Percentiles rank a stretch among this genome's conserved stretches.
These are phyloP conservation scores for Russula earlei DNA, from an alignment of 768 basidiomycete genomes.

Conservation along the genomic window DNA sequence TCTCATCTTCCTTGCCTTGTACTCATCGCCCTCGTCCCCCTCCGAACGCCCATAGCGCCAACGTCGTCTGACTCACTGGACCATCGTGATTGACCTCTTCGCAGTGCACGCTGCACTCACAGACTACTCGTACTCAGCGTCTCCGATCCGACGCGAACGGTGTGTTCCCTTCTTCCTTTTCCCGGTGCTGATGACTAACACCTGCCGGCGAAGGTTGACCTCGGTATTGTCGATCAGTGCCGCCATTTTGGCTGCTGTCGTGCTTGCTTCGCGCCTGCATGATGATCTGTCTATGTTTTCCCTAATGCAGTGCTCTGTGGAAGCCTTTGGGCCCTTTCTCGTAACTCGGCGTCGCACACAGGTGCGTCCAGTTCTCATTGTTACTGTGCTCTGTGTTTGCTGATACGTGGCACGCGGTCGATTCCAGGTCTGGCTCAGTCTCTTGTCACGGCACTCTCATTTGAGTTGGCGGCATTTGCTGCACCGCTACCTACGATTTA, in stretches of 20 bases:
- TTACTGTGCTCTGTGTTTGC: constrained; percentile 6
- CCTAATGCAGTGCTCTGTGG: constrained; percentile 74
- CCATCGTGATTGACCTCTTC: constrained; percentile 79
- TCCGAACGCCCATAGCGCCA: constrained; percentile 85
- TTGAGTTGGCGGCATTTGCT: constrained; percentile 46
- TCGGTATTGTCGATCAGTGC: constrained; percentile 87
- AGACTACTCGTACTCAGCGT: constrained; percentile 57
- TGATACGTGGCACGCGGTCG: constrained; percentile 29
- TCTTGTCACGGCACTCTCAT: constrained; percentile 44
- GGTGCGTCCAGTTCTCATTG: constrained; percentile 31
- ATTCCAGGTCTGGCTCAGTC: constrained; percentile 39
- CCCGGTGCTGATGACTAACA: neutral
- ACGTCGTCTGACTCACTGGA: constrained; percentile 96
- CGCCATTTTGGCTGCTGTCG: constrained; percentile 85
- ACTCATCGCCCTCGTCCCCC: constrained; percentile 81
- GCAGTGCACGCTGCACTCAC: constrained; percentile 72
- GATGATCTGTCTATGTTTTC: constrained; percentile 84
- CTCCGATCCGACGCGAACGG: constrained; percentile 13
- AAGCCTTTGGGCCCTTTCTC: constrained; percentile 78
- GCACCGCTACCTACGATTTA: constrained; percentile 49
- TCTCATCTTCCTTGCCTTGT: constrained; percentile 88
- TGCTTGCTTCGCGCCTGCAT: constrained; percentile 81
- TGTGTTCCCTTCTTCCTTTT: constrained; percentile 10
- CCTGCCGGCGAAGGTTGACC: constrained; percentile 42
- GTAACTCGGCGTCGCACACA: constrained; percentile 64